These are phyloP conservation scores for Candida smagusa DNA, from an alignment of 1,139 yeast species.

Conservation along the genomic window DNA sequence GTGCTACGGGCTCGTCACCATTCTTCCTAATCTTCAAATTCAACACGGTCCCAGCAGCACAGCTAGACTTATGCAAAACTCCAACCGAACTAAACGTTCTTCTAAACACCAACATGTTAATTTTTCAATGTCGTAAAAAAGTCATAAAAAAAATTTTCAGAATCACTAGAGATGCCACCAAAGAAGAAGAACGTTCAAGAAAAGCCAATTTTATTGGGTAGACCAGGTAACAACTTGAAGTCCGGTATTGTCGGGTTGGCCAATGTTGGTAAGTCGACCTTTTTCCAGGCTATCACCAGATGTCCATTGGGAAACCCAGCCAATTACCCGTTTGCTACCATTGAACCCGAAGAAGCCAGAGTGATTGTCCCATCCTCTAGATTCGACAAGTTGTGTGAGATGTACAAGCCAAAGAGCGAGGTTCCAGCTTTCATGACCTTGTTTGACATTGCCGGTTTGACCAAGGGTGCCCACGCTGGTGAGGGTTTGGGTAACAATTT, in stretches of 20 bases:
- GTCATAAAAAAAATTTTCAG: background rate
- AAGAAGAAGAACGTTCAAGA: slow-evolving; percentile 83
- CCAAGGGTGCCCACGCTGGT: slow-evolving; percentile 96
- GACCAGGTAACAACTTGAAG: slow-evolving; percentile 97
- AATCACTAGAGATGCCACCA: slow-evolving; percentile 68
- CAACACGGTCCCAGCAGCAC: slow-evolving; percentile 75
- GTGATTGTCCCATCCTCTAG: slow-evolving; percentile 94
- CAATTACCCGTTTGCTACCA: slow-evolving; percentile 96
- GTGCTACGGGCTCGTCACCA: slow-evolving; percentile 87
- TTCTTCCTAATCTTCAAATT: slow-evolving; percentile 73
- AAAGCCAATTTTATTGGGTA: slow-evolving; percentile 86
- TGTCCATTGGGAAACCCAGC: slow-evolving; percentile 98
- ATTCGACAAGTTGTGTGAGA: slow-evolving; percentile 67
- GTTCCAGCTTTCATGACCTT: slow-evolving; percentile 94
- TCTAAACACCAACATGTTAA: slow-evolving; percentile 1
- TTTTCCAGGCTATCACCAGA: slow-evolving; percentile 82
- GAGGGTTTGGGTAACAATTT: slow-evolving; percentile 98
- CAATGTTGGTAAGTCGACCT: slow-evolving; percentile 93
- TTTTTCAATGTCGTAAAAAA: no score
- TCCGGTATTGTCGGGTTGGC: slow-evolving; percentile 97
- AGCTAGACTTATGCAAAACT: slow-evolving; percentile 32
- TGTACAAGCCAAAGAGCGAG: slow-evolving; percentile 79
- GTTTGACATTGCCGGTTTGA: slow-evolving; percentile 96
- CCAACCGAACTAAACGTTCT: slow-evolving; percentile 10
- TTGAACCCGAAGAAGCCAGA: slow-evolving; percentile 98